phyloP scores from a whole-genome alignment of 2,329 filamentous ascomycete genomes.

The Truncatella angustata region DNA sequence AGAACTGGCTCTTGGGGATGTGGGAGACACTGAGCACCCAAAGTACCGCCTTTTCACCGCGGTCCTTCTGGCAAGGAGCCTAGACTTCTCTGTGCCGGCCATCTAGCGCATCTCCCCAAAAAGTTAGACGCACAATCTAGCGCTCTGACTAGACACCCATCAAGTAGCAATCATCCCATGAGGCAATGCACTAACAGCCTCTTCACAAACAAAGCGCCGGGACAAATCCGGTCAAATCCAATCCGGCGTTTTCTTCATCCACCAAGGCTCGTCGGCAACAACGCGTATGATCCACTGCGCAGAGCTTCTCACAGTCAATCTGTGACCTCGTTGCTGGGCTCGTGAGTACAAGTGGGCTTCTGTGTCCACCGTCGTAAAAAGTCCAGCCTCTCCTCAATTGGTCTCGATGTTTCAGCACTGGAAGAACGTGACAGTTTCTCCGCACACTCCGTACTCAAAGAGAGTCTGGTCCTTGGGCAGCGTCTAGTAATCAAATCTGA shows the following conservation, averaged over 20 bases:
- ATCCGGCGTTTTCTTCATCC: neutral
- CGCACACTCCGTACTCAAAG: neutral
- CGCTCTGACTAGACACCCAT: neutral
- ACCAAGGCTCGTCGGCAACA: slow-evolving; percentile 3
- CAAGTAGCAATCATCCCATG: neutral
- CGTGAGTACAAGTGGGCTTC: neutral
- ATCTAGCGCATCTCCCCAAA: neutral
- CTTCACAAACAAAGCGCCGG: slow-evolving; percentile 5
- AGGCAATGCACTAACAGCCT: neutral
- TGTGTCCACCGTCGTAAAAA: slow-evolving; percentile 7
- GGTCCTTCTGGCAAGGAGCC: slow-evolving; percentile 1
- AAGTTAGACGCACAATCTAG: neutral
- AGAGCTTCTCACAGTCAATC: slow-evolving; percentile 6
- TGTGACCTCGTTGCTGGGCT: slow-evolving; percentile 6
- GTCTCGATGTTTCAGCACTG: neutral
- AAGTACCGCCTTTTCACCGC: neutral
- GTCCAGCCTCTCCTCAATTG: neutral
- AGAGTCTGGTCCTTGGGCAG: neutral
- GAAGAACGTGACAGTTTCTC: neutral
- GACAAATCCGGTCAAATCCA: slow-evolving; percentile 5
- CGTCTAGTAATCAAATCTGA: neutral
- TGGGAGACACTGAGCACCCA: neutral
- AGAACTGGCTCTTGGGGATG: slow-evolving; percentile 4
- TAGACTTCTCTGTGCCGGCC: neutral
- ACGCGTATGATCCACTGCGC: slow-evolving; percentile 4